Evolutionary conservation across 192 early-diverging fungal genomes (phyloP), one percentile per base, ranked within the genome.

Genomic region (Ramicandelaber brevisporus): DNA sequence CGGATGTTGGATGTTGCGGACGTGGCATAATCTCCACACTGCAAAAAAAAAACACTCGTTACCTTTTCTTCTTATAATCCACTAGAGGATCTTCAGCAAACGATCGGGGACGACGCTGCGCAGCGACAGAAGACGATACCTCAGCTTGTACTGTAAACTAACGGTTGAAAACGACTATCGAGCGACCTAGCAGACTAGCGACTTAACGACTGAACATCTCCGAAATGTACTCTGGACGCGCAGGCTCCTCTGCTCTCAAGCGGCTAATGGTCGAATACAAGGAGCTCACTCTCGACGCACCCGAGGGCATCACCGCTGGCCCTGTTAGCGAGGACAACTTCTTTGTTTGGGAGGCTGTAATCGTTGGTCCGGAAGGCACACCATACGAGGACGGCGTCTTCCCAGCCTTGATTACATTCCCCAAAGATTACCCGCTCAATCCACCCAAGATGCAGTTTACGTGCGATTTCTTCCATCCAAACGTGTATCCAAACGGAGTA

Each of bases 391-490:
- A 75, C 21, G 92, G 92, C 7, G 62, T 95, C 15, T 95, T 98
- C 36, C 65, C 81, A 13, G 86, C 92, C 1, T 70, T 58, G 4
- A 40, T 98, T 14, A 71, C 44, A 12, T 90, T 93, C 34, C 92
- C 86, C 1, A 69, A 59, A 29, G 92, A 98, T 51, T 98, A 98
- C 42, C 92, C 92, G 15, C 65, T 98, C 16, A 74, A 68, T 19
- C 92, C 92, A 11, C 92, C 92, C 6, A 63, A 53, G 10, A 98
- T 98, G 92, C 76, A 78, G 50, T 98, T 97, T 45, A 89, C 84
- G 1, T 78, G 80, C 37, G 74, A 75, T 6, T 73, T 97, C 55
- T 97, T 78, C 51, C 88, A 95, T 37, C 88, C 88, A 5, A 89
- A 89, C 48, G 82, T 98, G 16, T 98, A 98, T 39, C 37, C 66